Evolutionary conservation across 1,284 basidiomycete genomes (phyloP), one percentile per base, ranked within the genome.

Genomic region (Vanrija sp.): DNA sequence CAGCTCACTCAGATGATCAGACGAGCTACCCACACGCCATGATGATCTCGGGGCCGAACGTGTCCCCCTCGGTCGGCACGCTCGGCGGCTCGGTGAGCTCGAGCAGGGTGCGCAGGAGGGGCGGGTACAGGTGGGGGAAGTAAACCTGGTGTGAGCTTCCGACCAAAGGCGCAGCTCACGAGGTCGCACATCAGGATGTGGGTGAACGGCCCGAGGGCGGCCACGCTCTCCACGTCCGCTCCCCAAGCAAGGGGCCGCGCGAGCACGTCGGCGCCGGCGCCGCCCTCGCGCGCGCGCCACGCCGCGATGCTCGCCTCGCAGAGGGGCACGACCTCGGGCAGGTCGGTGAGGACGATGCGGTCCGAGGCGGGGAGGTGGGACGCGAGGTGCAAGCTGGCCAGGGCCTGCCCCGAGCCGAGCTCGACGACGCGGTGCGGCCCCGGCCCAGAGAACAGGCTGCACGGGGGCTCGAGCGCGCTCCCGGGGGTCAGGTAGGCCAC

Each of bases 161-260:
- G 18, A n/a, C 1, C 12, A 14, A 4, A 25, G 20, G 22, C 3
- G 8, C 22, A 10, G 63, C 72, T 45, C 49, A 75, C 73, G 25
- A 75, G 56, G 53, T 75, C 73, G 50, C 72, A 71, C 59, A 72
- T 59, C 18, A 75, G 52, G 39, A 75, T 66, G 53, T 74, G 72
- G 5, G 67, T 71, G 45, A 68, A 63, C n/a, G 59, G 59, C 7
- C 60, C 57, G 23, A 54, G 55, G 19, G 37, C 20, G 8, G 18
- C 20, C 12, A 71, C 45, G 16, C 56, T 31, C 0, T 47, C 45
- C 2, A 49, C 47, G 18, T 59, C 55, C 14, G 62, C 62, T 2
- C 72, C 73, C 73, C 73, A 74, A 4, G 67, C 69, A 4, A 74
- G 50, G 1, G 69, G 62, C 19, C 54, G 37, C 2, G 63, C 66